These are phyloP conservation scores for Colletotrichum cuscutae DNA, from an alignment of 2,329 filamentous ascomycete species.

Conservation along the genomic window DNA sequence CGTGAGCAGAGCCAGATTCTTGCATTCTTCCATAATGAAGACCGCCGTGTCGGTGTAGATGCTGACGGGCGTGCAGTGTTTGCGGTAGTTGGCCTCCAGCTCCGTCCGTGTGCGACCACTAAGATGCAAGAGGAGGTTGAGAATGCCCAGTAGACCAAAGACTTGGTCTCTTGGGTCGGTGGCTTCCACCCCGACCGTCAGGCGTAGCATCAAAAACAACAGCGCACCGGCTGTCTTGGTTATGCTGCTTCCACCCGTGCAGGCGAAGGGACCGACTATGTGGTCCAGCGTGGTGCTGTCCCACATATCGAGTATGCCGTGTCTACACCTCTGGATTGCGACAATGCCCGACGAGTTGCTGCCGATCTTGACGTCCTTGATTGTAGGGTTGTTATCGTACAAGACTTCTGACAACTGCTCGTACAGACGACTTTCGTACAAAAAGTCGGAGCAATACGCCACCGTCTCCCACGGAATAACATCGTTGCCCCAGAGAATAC, in stretches of 20 bases:
- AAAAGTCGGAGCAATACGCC: constrained; percentile 21
- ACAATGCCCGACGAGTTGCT: constrained; percentile 23
- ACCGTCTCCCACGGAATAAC: constrained; percentile 27
- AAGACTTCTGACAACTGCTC: constrained; percentile 21
- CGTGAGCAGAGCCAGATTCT: constrained; percentile 34
- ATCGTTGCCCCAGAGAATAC: constrained; percentile 29
- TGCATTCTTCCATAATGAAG: constrained; percentile 28
- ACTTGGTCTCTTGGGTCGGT: constrained; percentile 35
- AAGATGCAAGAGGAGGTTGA: constrained; percentile 24
- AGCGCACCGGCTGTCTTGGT: constrained; percentile 15
- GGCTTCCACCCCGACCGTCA: constrained; percentile 33
- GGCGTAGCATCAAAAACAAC: constrained; percentile 30
- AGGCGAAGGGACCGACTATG: background rate
- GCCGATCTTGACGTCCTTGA: constrained; percentile 12
- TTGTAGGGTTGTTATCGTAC: constrained; percentile 14
- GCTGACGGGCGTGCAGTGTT: constrained; percentile 1
- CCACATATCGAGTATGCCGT: constrained; percentile 3
- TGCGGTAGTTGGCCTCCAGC: constrained; percentile 15
- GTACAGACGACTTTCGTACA: constrained; percentile 21
- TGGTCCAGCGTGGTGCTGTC: constrained; percentile 20
- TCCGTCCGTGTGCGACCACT: constrained; percentile 7
- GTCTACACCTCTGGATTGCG: constrained; percentile 25
- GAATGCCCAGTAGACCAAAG: constrained; percentile 34
- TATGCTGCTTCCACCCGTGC: background rate
- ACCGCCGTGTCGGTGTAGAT: constrained; percentile 15